A percentile compares a stretch with the other conserved stretches of the same genome.
These are phyloP conservation scores for Sapria himalayana DNA, from an alignment of 345 rosid genomes.

Conservation along the genomic window DNA sequence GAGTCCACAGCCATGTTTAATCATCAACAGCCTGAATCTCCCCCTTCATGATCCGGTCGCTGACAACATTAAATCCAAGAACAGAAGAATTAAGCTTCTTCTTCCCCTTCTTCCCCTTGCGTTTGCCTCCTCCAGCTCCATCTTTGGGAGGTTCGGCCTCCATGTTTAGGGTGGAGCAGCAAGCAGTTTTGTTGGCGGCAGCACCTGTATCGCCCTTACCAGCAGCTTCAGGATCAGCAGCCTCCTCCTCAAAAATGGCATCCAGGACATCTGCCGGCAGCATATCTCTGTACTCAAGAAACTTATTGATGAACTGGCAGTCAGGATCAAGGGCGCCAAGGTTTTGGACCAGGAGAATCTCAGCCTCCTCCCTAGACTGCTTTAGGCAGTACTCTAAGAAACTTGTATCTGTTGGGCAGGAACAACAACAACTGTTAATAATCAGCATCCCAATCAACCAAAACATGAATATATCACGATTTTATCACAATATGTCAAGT, in stretches of 20 bases:
- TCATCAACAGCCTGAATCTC: conserved; percentile 83
- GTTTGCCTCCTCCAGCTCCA: conserved; percentile 63
- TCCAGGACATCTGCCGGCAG: conserved; percentile 71
- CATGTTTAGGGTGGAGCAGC: conserved; percentile 27
- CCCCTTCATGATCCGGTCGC: conserved; percentile 98
- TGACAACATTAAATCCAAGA: conserved; percentile 82
- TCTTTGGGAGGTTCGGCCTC: too few species aligned
- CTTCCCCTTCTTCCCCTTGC: conserved; percentile 72
- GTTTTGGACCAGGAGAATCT: conserved; percentile 49
- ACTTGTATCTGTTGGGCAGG: conserved; percentile 40
- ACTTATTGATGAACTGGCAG: conserved; percentile 77
- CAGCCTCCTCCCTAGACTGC: conserved; percentile 86
- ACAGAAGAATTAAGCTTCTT: conserved; percentile 69
- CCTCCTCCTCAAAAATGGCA: conserved; percentile 15
- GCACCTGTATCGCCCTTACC: conserved; percentile 8
- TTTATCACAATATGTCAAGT: too few species aligned
- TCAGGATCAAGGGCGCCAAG: conserved; percentile 51
- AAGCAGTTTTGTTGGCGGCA: conserved; percentile 8
- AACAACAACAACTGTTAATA: not conserved
- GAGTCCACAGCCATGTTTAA: conserved; percentile 13
- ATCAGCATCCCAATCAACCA: too few species aligned
- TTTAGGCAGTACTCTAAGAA: conserved; percentile 78
- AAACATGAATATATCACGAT: too few species aligned
- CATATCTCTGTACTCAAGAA: conserved; percentile 74
- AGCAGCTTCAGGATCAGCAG: conserved; percentile 20